Evolutionary conservation across 2,329 filamentous ascomycete species (phyloP).

Genomic region (Tolypocladium guangdongense): DNA sequence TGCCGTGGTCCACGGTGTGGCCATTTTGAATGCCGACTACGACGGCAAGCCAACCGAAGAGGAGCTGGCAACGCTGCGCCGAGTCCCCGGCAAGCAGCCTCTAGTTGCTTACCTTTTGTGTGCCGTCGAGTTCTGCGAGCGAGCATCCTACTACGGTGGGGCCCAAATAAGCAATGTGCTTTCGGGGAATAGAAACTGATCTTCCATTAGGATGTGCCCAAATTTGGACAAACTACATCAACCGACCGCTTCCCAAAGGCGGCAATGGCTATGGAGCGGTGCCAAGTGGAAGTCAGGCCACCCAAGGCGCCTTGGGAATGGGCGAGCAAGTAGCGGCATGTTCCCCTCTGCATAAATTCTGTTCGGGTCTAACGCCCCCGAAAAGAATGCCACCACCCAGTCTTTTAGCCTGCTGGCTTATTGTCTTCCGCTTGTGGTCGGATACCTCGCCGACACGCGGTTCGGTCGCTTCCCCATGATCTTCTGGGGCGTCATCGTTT

Average conservation of each 20-base stretch:
- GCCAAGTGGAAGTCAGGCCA: conserved; percentile 27
- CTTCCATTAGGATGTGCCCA: conserved; percentile 7
- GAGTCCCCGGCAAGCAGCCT: conserved; percentile 41
- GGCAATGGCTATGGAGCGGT: conserved; percentile 35
- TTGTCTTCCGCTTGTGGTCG: conserved; percentile 41
- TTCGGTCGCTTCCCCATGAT: conserved; percentile 64
- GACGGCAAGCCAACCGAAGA: conserved; percentile 40
- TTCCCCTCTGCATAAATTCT: not conserved
- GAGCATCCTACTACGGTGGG: conserved; percentile 49
- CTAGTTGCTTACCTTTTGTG: conserved; percentile 45
- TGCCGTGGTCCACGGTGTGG: conserved; percentile 2
- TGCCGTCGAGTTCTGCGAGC: conserved; percentile 48
- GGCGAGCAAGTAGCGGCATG: conserved; percentile 23
- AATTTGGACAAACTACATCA: conserved; percentile 44
- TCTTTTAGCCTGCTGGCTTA: conserved; percentile 49
- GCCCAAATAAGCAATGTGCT: not conserved
- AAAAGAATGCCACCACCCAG: conserved; percentile 20
- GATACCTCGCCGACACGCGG: conserved; percentile 54
- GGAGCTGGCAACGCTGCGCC: conserved; percentile 38
- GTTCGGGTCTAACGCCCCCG: conserved; percentile 2
- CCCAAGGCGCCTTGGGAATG: conserved; percentile 47
- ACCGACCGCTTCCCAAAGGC: conserved; percentile 43
- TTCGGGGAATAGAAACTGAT: not conserved
- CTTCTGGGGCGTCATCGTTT: conserved; percentile 55
- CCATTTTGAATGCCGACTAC: conserved; percentile 9